phyloP scores from a whole-genome alignment of 2,329 filamentous ascomycete genomes.

The Scolecobasidium constrictum region DNA sequence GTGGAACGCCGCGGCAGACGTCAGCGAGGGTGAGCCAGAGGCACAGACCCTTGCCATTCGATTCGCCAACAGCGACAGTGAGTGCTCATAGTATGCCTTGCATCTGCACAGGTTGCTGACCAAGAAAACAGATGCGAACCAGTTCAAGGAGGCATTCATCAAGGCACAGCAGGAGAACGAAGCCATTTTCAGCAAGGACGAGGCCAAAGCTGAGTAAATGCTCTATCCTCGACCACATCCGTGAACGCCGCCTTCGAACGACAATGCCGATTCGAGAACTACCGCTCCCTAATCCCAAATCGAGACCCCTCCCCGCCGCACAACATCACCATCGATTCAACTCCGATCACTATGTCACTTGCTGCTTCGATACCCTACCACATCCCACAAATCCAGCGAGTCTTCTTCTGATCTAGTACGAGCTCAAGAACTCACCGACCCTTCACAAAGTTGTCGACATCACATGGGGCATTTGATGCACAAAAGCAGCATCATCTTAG shows the following conservation, averaged over 20 bases:
- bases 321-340: neutral
- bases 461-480: too few species aligned
- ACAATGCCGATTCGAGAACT: too few species aligned
- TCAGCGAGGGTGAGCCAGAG: constrained; percentile 96
- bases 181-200: constrained; percentile 52
- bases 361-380: neutral
- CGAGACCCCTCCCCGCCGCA: too few species aligned
- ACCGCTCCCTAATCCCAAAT: too few species aligned
- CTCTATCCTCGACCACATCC: too few species aligned
- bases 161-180: constrained; percentile 96
- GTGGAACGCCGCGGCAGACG: constrained; percentile 96
- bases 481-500: neutral
- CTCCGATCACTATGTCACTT: neutral
- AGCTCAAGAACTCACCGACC: too few species aligned
- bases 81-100: too few species aligned
- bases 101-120: too few species aligned
- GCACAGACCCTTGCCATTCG: constrained; percentile 92
- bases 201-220: neutral
- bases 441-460: too few species aligned
- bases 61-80: constrained; percentile 96
- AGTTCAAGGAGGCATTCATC: constrained; percentile 95
- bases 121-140: constrained; percentile 83
- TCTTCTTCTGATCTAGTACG: too few species aligned
- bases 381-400: too few species aligned
- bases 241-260: too few species aligned